phyloP scores from a whole-genome alignment of 148 eudicot species.

The Rhododendron vialii region DNA sequence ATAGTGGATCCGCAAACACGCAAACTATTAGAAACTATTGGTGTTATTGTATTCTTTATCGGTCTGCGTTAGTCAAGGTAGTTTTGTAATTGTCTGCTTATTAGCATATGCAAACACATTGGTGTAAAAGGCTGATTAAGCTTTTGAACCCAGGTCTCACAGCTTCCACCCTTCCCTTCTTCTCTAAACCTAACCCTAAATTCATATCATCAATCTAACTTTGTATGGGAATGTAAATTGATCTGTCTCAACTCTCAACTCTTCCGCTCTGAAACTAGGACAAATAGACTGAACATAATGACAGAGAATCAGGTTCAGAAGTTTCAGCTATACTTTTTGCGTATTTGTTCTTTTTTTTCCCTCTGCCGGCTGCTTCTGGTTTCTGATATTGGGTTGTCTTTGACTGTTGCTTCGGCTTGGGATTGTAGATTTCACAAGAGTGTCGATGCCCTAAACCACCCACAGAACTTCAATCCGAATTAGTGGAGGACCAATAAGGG shows the following conservation, averaged over 20 bases:
- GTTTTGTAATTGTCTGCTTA: background rate
- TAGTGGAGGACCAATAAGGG: too few relatives aligned
- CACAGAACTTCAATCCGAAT: too few relatives aligned
- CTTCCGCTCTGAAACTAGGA: background rate
- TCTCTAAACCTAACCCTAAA: background rate
- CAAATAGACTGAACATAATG: background rate
- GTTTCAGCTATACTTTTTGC: background rate
- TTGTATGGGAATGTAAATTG: background rate
- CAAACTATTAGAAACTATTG: background rate
- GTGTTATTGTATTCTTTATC: background rate
- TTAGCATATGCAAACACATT: background rate
- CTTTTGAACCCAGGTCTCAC: background rate
- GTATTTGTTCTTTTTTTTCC: too few relatives aligned
- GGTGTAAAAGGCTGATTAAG: background rate
- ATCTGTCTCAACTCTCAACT: background rate
- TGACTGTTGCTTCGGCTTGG: too few relatives aligned
- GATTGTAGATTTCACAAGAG: too few relatives aligned
- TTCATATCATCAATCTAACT: background rate
- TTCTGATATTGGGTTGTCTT: too few relatives aligned
- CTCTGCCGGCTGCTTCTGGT: too few relatives aligned
- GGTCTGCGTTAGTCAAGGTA: background rate
- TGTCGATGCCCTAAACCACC: too few relatives aligned
- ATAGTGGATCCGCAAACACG: background rate
- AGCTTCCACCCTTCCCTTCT: background rate
- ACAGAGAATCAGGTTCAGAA: background rate